A percentile compares a stretch with the other conserved stretches of the same genome.
phyloP scores from a whole-genome alignment of 106 monocot genomes.

The Narthecium ossifragum region DNA sequence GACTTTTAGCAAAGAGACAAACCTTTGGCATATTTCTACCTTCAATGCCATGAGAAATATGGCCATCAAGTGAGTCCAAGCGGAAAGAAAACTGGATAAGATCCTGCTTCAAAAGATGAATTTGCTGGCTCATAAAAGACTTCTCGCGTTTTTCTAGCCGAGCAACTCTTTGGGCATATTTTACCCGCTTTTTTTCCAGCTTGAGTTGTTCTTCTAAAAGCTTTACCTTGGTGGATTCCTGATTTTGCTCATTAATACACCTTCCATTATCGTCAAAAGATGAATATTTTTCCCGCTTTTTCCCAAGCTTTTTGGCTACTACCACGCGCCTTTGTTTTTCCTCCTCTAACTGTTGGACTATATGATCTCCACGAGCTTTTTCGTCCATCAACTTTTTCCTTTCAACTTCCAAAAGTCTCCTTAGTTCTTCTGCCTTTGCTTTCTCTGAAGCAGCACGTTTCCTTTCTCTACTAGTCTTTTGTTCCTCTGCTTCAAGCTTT shows the following conservation, averaged over 20 bases:
- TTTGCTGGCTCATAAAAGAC: conserved; percentile 45
- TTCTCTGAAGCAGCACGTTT: conserved; percentile 44
- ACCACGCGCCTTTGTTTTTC: conserved; percentile 44
- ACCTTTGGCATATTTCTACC: conserved; percentile 59
- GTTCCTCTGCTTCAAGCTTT: conserved; percentile 49
- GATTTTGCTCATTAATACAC: conserved; percentile 5
- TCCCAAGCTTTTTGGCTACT: conserved; percentile 39
- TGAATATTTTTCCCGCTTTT: not conserved
- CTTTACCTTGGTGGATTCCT: conserved; percentile 22
- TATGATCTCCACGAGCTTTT: conserved; percentile 33
- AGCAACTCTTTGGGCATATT: conserved; percentile 44
- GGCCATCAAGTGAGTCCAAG: conserved; percentile 50
- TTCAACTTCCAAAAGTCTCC: conserved; percentile 36
- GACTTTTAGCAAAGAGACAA: too few species aligned
- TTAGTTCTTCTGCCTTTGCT: conserved; percentile 35
- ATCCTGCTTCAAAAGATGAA: conserved; percentile 53
- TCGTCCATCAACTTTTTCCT: conserved; percentile 43
- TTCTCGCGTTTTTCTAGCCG: conserved; percentile 66
- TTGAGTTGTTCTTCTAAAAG: conserved; percentile 64
- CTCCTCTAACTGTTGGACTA: conserved; percentile 40
- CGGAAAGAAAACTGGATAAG: conserved; percentile 39
- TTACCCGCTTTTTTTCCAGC: conserved; percentile 52
- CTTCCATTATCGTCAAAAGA: conserved; percentile 5
- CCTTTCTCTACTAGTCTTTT: conserved; percentile 56
- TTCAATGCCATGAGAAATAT: conserved; percentile 32